Evolutionary conservation across 1,284 basidiomycete species (phyloP).

Genomic region (Amylostereum chailletii): DNA sequence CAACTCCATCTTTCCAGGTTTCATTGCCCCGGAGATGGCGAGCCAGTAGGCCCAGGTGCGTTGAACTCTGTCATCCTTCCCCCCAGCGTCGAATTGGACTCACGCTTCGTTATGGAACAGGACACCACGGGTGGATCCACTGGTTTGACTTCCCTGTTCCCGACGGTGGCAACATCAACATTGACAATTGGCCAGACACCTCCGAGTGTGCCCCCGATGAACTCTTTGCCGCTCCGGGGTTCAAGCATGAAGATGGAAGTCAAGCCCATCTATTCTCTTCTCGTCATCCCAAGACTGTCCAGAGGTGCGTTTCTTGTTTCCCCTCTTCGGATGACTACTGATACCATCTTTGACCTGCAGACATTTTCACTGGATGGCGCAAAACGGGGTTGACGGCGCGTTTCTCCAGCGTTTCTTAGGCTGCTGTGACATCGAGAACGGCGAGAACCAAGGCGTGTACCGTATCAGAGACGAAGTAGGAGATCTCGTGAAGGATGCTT

Average conservation of each 20-base stretch:
- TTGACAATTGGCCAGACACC: conserved; percentile 68
- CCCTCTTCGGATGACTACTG: neutral
- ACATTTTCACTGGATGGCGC: conserved; percentile 79
- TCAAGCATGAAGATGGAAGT: conserved; percentile 43
- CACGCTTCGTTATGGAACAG: conserved; percentile 18
- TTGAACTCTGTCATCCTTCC: neutral
- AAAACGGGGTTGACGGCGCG: conserved; percentile 66
- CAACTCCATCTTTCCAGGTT: conserved; percentile 36
- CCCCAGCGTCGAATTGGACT: neutral
- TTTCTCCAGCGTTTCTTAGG: conserved; percentile 69
- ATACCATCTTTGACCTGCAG: conserved; percentile 19
- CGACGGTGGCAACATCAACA: conserved; percentile 57
- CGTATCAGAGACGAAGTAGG: conserved; percentile 65
- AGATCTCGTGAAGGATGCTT: conserved; percentile 58
- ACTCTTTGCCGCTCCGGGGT: conserved; percentile 58
- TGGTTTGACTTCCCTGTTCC: conserved; percentile 64
- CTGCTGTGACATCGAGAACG: conserved; percentile 47
- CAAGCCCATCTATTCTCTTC: conserved; percentile 68
- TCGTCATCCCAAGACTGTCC: conserved; percentile 61
- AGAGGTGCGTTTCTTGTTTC: conserved; percentile 27
- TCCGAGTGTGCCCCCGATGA: conserved; percentile 62
- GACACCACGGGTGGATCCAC: conserved; percentile 77
- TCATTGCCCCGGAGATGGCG: conserved; percentile 60
- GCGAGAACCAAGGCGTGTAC: conserved; percentile 43
- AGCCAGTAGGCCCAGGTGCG: conserved; percentile 50